Evolutionary conservation across 2,329 filamentous ascomycete species (phyloP).

Genomic region (Pestalotiopsis sp.): DNA sequence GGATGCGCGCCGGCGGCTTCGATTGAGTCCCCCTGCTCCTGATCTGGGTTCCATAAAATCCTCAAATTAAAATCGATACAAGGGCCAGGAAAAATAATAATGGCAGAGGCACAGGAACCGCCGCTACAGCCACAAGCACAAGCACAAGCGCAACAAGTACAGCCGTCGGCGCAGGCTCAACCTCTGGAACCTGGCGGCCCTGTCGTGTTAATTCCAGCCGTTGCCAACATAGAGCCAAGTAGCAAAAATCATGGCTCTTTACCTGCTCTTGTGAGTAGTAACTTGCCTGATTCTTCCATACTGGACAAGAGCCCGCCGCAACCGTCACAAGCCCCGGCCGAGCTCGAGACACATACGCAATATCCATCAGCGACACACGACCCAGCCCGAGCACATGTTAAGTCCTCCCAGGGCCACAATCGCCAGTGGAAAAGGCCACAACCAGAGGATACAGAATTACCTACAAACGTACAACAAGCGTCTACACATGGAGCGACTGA

Average conservation of each 20-base stretch:
- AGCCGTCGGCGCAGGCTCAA: neutral
- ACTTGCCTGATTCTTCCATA: constrained; percentile 3
- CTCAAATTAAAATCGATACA: constrained; percentile 38
- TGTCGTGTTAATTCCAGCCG: constrained; percentile 27
- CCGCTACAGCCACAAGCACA: constrained; percentile 13
- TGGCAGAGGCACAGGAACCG: constrained; percentile 33
- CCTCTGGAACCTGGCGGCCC: neutral
- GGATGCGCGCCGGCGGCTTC: constrained; percentile 6
- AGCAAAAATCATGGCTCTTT: constrained; percentile 12
- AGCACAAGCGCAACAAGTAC: constrained; percentile 1
- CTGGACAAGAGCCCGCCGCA: constrained; percentile 20
- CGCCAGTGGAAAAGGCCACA: constrained; percentile 17
- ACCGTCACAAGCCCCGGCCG: constrained; percentile 24
- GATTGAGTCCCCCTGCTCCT: constrained; percentile 27
- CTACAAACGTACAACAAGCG: neutral
- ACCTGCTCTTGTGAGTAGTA: constrained; percentile 10
- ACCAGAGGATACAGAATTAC: neutral
- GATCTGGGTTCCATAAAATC: constrained; percentile 32
- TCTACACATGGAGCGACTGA: constrained; percentile 9
- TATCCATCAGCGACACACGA: neutral
- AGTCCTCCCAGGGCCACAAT: constrained; percentile 25
- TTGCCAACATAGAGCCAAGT: constrained; percentile 25
- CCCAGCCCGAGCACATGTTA: constrained; percentile 25
- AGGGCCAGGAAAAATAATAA: constrained; percentile 29
- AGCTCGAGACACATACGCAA: constrained; percentile 3